A percentile compares a stretch with the other conserved stretches of the same genome.
phyloP scores from a whole-genome alignment of 208 protist genomes.

The Trypanosoma platydactyli region DNA sequence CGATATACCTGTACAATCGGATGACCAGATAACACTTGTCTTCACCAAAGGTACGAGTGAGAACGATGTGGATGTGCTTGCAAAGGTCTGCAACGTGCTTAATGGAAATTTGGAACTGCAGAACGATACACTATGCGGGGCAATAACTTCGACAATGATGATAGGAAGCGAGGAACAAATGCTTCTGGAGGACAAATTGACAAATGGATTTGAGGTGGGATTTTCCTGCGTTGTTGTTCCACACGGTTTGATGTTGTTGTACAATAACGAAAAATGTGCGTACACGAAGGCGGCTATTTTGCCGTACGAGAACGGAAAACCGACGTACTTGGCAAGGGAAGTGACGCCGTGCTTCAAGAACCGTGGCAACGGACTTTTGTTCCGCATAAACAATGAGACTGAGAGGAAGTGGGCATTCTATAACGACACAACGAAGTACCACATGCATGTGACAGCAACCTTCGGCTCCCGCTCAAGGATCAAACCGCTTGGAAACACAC shows the following conservation, averaged over 20 bases:
- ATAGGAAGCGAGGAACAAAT: conserved; percentile 45
- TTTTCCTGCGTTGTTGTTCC: conserved; percentile 32
- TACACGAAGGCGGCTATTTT: conserved; percentile 32
- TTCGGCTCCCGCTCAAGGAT: conserved; percentile 64
- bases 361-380: conserved; percentile 66
- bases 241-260: conserved; percentile 45
- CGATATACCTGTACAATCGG: conserved; percentile 29
- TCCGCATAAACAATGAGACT: conserved; percentile 74
- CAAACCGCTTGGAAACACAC: conserved; percentile 41
- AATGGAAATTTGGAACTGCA: conserved; percentile 38
- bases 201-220: conserved; percentile 59
- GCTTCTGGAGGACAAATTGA: conserved; percentile 51
- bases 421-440: conserved; percentile 70
- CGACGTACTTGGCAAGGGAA: conserved; percentile 61
- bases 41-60: conserved; percentile 31
- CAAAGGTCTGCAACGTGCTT: conserved; percentile 46
- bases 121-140: conserved; percentile 48
- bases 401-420: conserved; percentile 80
- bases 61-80: conserved; percentile 5
- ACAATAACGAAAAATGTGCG: conserved; percentile 45
- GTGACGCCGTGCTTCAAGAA: conserved; percentile 68
- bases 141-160: conserved; percentile 52
- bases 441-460: conserved; percentile 49
- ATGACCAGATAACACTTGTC: conserved; percentile 41
- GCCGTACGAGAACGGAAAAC: conserved; percentile 34